Base-by-base conservation (phyloP, 2,329 filamentous ascomycete species). In the Drechslerella dactyloides region DNA sequence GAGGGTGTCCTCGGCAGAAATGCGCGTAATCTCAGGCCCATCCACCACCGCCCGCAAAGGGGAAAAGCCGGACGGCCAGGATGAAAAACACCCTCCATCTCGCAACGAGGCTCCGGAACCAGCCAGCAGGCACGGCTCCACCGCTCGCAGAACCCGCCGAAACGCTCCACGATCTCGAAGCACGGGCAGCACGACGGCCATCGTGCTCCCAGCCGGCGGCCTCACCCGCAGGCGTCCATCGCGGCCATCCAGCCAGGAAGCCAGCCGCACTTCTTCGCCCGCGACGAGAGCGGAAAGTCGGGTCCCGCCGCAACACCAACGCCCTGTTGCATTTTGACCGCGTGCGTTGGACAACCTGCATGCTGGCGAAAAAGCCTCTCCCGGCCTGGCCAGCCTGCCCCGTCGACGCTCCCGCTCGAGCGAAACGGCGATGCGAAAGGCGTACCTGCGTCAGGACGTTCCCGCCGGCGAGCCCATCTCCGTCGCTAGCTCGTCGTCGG, bases 251-350 rank as follows among this genome's bases (percentile, higher is more conserved):
- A 42, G 4, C 37, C n/a, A 4, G 13, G 3, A 6, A 13, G n/a
- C 15, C 4, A 42, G 2, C 15, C 13, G 37, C n/a, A 42, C 37
- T 42, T 13, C 15, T 15, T 42, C 37, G 2, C n/a, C 15, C 37
- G n/a, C 15, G 37, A 4, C 5, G 13, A 13, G n/a, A 42, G 37
- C 15, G 5, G 15, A 42, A 13, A 15, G n/a, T 42, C n/a, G n/a
- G n/a, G 11, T 42, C n/a, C 37, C 37, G 4, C 37, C 27, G n/a
- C 37, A 42, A 51, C 59, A 33, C 50, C 40, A 53, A 50, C 44
- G 23, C 54, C 46, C 59, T 70, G 66, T 70, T 70, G 66, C 66
- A 70, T 70, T 70, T 70, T 70, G 59, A 13, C n/a, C 24, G 1
- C 40, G 37, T 70, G 66, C 52, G 59, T 70, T 70, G 66, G 6